Evolutionary conservation across 1,284 basidiomycete genomes (phyloP), one percentile per base, ranked within the genome.

Genomic region (Tylopilus sp.): DNA sequence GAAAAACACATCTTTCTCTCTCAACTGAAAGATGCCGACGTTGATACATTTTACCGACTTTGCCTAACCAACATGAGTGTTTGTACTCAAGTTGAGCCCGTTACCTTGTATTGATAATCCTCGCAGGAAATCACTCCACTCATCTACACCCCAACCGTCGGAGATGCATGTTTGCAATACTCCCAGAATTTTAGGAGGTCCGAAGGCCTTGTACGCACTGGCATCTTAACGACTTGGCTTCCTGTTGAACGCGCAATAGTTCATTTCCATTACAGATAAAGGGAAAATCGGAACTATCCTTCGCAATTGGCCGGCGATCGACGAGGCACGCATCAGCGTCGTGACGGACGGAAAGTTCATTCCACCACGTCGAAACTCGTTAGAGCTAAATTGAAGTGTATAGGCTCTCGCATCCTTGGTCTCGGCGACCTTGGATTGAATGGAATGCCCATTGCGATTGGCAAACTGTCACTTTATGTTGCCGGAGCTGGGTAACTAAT

Each of bases 371-470:
- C 7, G 14, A n/a, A 40, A 26, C 12, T 17, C n/a, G 3, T 12
- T 38, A 35, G 21, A 20, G 28, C 51, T 54, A 20, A 61, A 37
- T 5, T 24, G 8, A 26, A 34, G 14, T 9, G 12, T 4, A 20
- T 53, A 86, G 83, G 85, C 34, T 93, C 89, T 15, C 85, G 94
- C 50, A 95, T 97, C 59, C 80, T 97, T 24, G 94, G 94, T 55
- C 74, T 98, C 28, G 94, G 94, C 31, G 94, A 97, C 66, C 81
- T 96, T 35, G 87, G 86, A 40, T 76, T 87, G 28, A 88, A 89
- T 59, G 87, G 86, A n/a, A 90, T 95, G 85, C 91, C 91, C 3
- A 97, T 97, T 62, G 83, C 88, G 18, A 88, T 95, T 54, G 94
- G 94, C 39, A 97, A 97, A 71, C 77, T 97, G 12, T 92, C 89